phyloP scores from a whole-genome alignment of 441 rosid genomes.

The Adansonia rubrostipa region DNA sequence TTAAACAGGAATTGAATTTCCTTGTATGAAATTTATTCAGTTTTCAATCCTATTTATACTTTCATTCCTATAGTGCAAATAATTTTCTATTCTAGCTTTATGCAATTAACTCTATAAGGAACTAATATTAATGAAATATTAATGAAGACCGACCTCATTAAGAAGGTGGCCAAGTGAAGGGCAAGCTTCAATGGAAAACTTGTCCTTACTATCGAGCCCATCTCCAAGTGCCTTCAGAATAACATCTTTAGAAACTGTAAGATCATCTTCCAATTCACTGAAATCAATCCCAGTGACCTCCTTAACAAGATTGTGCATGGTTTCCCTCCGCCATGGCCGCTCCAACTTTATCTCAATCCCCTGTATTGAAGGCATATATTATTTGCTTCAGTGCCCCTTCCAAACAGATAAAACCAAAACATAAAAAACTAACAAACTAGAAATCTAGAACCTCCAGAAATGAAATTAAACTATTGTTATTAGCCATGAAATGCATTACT shows the following conservation, averaged over 20 bases:
- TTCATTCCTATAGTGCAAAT: neutral
- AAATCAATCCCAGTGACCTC: slow-evolving; percentile 79
- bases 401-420: neutral
- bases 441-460: neutral
- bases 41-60: neutral
- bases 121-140: neutral
- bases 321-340: slow-evolving; percentile 95
- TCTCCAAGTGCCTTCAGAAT: slow-evolving; percentile 55
- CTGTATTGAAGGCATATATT: slow-evolving; percentile 47
- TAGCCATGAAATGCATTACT: slow-evolving; percentile 42
- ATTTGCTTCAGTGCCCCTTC: slow-evolving; percentile 8
- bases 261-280: slow-evolving; percentile 58
- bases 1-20: neutral
- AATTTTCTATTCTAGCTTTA: neutral
- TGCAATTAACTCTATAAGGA: neutral
- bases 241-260: slow-evolving; percentile 65
- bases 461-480: slow-evolving; percentile 6
- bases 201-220: slow-evolving; percentile 71
- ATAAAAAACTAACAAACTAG: neutral
- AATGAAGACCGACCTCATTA: slow-evolving; percentile 61
- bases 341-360: slow-evolving; percentile 81
- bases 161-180: slow-evolving; percentile 84
- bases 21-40: neutral
- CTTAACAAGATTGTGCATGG: slow-evolving; percentile 93
- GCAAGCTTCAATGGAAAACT: slow-evolving; percentile 68